Conservation (phyloP, 2,329 filamentous ascomycete species). For the Fusarium sp. region DNA sequence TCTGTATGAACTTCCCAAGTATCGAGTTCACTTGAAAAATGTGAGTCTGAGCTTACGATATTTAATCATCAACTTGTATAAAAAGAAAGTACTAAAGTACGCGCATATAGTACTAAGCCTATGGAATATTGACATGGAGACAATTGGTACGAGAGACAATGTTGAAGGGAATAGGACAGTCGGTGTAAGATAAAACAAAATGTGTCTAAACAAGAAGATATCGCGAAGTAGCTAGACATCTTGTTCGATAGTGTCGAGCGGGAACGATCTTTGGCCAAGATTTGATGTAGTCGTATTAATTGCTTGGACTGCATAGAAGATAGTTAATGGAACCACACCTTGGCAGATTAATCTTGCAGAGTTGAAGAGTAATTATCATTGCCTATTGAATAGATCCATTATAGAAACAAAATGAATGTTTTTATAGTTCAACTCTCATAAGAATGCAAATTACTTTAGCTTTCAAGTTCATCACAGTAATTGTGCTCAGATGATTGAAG, state of each 20-base stretch:
- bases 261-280: background rate
- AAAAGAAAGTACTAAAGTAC: background rate
- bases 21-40: background rate
- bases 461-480: background rate
- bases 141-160: background rate
- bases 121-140: background rate
- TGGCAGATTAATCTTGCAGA: background rate
- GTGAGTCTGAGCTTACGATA: background rate
- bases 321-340: background rate
- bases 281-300: background rate
- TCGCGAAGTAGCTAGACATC: background rate
- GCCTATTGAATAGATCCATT: background rate
- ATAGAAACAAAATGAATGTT: background rate
- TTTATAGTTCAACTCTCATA: background rate
- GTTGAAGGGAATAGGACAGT: background rate
- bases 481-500: background rate
- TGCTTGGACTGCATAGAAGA: background rate
- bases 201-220: background rate
- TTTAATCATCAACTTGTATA: background rate
- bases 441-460: background rate
- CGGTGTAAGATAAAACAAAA: background rate
- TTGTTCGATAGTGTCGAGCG: background rate
- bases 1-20: background rate
- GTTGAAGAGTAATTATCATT: background rate
- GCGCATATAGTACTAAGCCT: background rate